A percentile compares a stretch with the other conserved stretches of the same genome.
These are phyloP conservation scores for Schizophyllum amplum DNA, from an alignment of 1,284 basidiomycete genomes.

Conservation along the genomic window DNA sequence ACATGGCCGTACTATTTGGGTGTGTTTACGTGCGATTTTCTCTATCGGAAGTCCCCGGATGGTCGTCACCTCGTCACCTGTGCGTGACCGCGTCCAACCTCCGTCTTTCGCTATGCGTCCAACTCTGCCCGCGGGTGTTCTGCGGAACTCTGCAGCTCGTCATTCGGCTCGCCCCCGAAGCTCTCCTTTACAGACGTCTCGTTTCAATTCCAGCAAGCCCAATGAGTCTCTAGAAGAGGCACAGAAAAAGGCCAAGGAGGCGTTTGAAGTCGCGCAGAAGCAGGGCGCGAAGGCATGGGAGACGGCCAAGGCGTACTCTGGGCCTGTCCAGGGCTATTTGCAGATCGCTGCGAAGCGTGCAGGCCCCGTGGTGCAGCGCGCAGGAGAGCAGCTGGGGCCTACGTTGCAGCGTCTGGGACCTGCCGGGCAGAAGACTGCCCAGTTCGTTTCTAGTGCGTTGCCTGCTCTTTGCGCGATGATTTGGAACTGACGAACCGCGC, in stretches of 20 bases:
- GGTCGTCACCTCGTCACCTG: background rate
- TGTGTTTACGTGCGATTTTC: background rate
- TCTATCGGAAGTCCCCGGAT: background rate
- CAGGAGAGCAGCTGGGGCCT: slow-evolving; percentile 1
- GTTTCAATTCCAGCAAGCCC: slow-evolving; percentile 23
- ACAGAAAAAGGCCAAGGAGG: slow-evolving; percentile 65
- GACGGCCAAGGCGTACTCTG: slow-evolving; percentile 44
- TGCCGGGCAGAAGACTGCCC: slow-evolving; percentile 46
- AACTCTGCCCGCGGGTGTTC: background rate
- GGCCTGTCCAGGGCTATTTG: slow-evolving; percentile 50
- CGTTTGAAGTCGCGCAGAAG: slow-evolving; percentile 50
- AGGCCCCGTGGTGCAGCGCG: slow-evolving; percentile 11
- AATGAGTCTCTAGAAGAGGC: slow-evolving; percentile 12
- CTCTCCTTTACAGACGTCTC: slow-evolving; percentile 10
- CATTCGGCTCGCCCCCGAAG: background rate
- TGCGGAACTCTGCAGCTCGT: background rate
- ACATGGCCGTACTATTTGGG: background rate
- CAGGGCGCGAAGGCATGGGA: slow-evolving; percentile 45
- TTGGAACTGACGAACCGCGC: background rate
- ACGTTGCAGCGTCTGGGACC: slow-evolving; percentile 13
- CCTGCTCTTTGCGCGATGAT: background rate
- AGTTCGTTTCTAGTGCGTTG: slow-evolving; percentile 58
- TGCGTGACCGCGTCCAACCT: background rate
- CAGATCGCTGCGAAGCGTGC: slow-evolving; percentile 4
- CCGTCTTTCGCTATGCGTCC: background rate